These are phyloP conservation scores for Cryphonectria carpinicola DNA, from an alignment of 2,329 filamentous ascomycete species.

Conservation along the genomic window DNA sequence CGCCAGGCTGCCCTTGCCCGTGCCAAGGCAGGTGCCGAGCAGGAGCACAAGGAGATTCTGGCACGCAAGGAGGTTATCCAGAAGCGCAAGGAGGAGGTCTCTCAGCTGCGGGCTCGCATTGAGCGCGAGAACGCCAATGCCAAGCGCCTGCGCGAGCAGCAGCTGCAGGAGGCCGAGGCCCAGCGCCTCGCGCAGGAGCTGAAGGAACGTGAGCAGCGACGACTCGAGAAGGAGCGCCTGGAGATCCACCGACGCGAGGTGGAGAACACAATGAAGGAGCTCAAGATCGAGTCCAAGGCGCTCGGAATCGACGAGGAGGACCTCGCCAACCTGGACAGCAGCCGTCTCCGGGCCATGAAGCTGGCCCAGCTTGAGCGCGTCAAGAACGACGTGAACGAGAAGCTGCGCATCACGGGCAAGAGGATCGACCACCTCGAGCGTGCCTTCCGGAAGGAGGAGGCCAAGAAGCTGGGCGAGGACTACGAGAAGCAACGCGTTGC, in stretches of 20 bases:
- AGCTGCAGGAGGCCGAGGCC: conserved; percentile 87
- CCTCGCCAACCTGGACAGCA: conserved; percentile 84
- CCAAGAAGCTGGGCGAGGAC: conserved; percentile 86
- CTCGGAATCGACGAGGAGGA: conserved; percentile 78
- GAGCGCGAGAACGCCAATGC: conserved; percentile 91
- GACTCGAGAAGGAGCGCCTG: conserved; percentile 84
- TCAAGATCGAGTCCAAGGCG: conserved; percentile 84
- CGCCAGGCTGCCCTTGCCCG: conserved; percentile 80
- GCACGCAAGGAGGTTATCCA: conserved; percentile 89
- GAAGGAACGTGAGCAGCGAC: conserved; percentile 84
- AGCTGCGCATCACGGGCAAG: conserved; percentile 89
- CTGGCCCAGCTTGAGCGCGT: conserved; percentile 94
- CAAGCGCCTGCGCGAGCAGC: conserved; percentile 84
- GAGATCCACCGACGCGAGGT: conserved; percentile 91
- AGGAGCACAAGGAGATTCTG: conserved; percentile 86
- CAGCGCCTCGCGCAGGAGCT: conserved; percentile 91
- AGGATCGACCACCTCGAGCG: conserved; percentile 96
- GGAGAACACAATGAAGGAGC: conserved; percentile 87
- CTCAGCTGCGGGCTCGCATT: conserved; percentile 82
- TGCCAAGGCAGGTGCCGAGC: conserved; percentile 83
- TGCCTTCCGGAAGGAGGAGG: conserved; percentile 93
- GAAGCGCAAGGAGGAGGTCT: conserved; percentile 96
- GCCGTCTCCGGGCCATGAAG: conserved; percentile 91
- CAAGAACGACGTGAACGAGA: conserved; percentile 94
- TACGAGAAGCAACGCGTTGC: conserved; percentile 80